Percentiles rank a stretch among this genome's conserved stretches.
Evolutionary conservation across 106 monocot species (phyloP).

Genomic region (Allium fistulosum): DNA sequence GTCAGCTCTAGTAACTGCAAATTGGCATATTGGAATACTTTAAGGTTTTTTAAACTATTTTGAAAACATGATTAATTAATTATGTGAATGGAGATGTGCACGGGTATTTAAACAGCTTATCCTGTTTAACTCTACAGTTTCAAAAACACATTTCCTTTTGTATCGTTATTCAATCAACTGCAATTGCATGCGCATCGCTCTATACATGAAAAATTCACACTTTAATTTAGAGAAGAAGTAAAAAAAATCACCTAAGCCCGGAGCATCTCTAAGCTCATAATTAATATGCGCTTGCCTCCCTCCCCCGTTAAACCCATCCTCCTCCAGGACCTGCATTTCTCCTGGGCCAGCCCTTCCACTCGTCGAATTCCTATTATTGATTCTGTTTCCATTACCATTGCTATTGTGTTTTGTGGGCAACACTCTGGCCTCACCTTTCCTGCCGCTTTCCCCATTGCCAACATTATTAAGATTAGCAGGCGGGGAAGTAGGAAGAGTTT

Average conservation of each 20-base stretch:
- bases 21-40: no score
- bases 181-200: no score
- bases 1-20: background rate
- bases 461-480: background rate
- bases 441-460: no score
- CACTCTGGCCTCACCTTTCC: conserved; percentile 12
- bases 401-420: conserved; percentile 12
- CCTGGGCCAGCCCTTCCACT: conserved; percentile 11
- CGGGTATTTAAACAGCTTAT: no score
- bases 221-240: background rate
- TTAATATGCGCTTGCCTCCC: conserved; percentile 59
- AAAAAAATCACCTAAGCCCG: conserved; percentile 62
- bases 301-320: conserved; percentile 20
- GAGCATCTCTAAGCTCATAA: conserved; percentile 84
- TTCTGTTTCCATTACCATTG: conserved; percentile 11
- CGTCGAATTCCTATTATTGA: conserved; percentile 4
- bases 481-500: conserved; percentile 15
- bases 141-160: no score
- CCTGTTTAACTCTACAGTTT: no score
- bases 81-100: no score
- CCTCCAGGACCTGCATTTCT: conserved; percentile 32
- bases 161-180: no score
- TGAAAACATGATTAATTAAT: no score
- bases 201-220: background rate
- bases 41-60: no score